Evolutionary conservation across 192 early-diverging fungal species (phyloP).

Genomic region (Oehlia diaphana): DNA sequence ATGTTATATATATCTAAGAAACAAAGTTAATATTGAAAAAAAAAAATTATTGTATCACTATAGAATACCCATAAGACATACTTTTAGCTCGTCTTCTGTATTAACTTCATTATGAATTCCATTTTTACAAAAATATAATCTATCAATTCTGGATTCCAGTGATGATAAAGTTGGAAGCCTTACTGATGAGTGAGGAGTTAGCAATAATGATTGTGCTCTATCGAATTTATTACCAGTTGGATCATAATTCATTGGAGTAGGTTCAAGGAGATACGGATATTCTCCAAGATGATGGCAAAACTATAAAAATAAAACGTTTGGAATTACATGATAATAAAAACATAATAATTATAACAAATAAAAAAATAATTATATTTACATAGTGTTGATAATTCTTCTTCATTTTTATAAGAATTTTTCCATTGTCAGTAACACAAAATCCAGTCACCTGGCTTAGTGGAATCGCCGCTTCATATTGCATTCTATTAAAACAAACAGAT

Average conservation of each 20-base stretch:
- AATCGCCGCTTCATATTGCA: neutral
- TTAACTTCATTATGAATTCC: neutral
- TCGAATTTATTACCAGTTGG: conserved; percentile 4
- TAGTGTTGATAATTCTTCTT: neutral
- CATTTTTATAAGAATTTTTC: neutral
- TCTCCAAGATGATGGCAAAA: conserved; percentile 7
- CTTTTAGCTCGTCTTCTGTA: neutral
- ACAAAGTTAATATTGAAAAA: neutral
- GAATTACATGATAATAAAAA: neutral
- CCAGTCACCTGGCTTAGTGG: neutral
- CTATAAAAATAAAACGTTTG: neutral
- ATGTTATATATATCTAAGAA: neutral
- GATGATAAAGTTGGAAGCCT: neutral
- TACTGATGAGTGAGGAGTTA: neutral
- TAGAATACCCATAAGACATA: neutral
- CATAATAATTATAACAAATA: neutral
- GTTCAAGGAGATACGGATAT: conserved; percentile 3
- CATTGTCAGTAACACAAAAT: neutral
- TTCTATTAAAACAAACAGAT: conserved; percentile 7
- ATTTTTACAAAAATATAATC: neutral
- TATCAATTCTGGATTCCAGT: neutral
- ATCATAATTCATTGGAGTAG: neutral
- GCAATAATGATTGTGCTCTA: neutral
- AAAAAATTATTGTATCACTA: neutral
- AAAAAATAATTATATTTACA: neutral